These are phyloP conservation scores for Alternaria sp. DNA, from an alignment of 2,329 filamentous ascomycete genomes.

Conservation along the genomic window DNA sequence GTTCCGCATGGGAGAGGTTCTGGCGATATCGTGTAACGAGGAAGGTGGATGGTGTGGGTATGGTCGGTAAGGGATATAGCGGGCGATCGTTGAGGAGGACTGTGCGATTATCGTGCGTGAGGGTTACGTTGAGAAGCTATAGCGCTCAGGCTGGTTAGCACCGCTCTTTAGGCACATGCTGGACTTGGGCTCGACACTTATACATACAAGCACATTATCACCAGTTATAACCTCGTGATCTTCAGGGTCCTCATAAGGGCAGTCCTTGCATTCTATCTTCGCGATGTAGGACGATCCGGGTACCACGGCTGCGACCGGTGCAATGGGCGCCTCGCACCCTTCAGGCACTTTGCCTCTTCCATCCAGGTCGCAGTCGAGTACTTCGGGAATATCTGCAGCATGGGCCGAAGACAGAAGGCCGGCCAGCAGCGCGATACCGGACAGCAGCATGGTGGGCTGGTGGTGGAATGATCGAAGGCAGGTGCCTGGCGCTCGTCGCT, in stretches of 20 bases:
- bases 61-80: conserved; percentile 37
- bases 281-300: conserved; percentile 38
- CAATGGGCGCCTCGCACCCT: conserved; percentile 31
- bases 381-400: conserved; percentile 13
- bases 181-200: background rate
- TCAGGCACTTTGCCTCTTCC: conserved; percentile 8
- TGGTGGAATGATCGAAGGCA: conserved; percentile 10
- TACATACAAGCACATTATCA: conserved; percentile 37
- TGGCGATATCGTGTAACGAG: conserved; percentile 21
- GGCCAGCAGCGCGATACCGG: conserved; percentile 12
- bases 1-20: conserved; percentile 34
- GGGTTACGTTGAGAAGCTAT: conserved; percentile 41
- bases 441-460: conserved; percentile 12
- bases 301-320: conserved; percentile 29
- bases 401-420: conserved; percentile 9
- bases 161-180: background rate
- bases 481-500: conserved; percentile 14
- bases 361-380: conserved; percentile 22
- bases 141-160: background rate
- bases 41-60: conserved; percentile 31
- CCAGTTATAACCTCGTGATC: conserved; percentile 11
- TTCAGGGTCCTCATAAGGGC: conserved; percentile 19
- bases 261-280: conserved; percentile 40
- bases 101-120: conserved; percentile 36
- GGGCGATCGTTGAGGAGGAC: conserved; percentile 33